These are phyloP conservation scores for Fusarium sp. DNA, from an alignment of 2,329 filamentous ascomycete genomes.

Conservation along the genomic window DNA sequence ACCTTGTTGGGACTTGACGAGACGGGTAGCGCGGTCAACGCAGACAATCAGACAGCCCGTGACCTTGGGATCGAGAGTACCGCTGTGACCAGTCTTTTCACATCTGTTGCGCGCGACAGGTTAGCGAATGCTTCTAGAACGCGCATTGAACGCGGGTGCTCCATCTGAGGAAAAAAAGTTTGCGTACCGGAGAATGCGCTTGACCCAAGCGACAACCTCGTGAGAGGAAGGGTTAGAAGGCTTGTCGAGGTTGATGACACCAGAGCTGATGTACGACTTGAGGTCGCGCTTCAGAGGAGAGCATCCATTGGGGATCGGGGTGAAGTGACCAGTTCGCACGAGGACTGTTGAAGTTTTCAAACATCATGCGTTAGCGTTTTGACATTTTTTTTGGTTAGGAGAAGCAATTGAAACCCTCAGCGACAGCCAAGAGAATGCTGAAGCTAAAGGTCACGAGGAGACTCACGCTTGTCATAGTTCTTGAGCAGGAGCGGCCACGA, in stretches of 20 bases:
- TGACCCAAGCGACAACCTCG: conserved; percentile 99
- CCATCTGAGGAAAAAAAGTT: neutral
- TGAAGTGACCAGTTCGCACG: conserved; percentile 94
- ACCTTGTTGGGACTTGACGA: conserved; percentile 98
- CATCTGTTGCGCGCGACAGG: conserved; percentile 41
- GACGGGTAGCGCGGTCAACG: conserved; percentile 93
- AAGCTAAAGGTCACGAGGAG: neutral
- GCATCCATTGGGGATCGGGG: conserved; percentile 92
- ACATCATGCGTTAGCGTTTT: conserved; percentile 28
- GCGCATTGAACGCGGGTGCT: conserved; percentile 24
- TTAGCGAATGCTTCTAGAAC: conserved; percentile 22
- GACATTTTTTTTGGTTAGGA: neutral
- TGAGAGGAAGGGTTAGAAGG: conserved; percentile 97
- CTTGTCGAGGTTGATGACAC: conserved; percentile 89
- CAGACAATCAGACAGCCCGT: conserved; percentile 95
- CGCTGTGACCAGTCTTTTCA: conserved; percentile 98
- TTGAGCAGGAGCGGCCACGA: conserved; percentile 93
- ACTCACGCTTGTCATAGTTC: conserved; percentile 91
- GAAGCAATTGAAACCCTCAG: conserved; percentile 13
- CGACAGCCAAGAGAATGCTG: neutral
- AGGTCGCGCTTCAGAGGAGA: conserved; percentile 91
- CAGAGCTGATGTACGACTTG: conserved; percentile 95
- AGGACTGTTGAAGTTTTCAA: conserved; percentile 67
- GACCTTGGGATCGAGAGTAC: conserved; percentile 97
- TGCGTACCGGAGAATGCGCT: conserved; percentile 87